Percentiles rank a stretch among this genome's conserved stretches.
Evolutionary conservation across 352 stramenopile genomes (phyloP).

Genomic region (Plasmopara viticola): DNA sequence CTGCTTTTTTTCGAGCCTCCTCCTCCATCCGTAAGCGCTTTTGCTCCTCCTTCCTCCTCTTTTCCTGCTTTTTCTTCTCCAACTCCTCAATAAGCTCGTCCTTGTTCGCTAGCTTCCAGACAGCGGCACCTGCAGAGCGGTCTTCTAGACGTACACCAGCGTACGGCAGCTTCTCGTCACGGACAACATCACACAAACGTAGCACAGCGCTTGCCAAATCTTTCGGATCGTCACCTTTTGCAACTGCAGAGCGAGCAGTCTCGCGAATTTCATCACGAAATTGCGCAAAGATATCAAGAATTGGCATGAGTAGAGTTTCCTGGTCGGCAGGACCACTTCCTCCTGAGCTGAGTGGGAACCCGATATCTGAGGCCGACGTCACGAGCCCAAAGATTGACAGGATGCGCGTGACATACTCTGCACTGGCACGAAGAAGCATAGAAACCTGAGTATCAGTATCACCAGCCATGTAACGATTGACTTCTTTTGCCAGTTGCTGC

Average conservation of each 20-base stretch:
- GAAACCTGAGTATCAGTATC: slow-evolving; percentile 52
- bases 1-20: slow-evolving; percentile 67
- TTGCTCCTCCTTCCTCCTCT: slow-evolving; percentile 72
- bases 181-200: slow-evolving; percentile 79
- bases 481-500: slow-evolving; percentile 78
- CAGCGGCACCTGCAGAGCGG: slow-evolving; percentile 43
- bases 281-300: slow-evolving; percentile 87
- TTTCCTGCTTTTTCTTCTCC: slow-evolving; percentile 70
- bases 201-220: slow-evolving; percentile 66
- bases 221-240: slow-evolving; percentile 36
- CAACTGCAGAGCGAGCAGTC: slow-evolving; percentile 47
- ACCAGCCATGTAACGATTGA: slow-evolving; percentile 75
- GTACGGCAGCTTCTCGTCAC: slow-evolving; percentile 85
- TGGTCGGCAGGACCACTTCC: slow-evolving; percentile 41
- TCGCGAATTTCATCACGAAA: slow-evolving; percentile 85
- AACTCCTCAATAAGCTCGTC: slow-evolving; percentile 78
- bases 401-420: slow-evolving; percentile 88
- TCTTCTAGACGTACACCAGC: slow-evolving; percentile 88
- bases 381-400: slow-evolving; percentile 79
- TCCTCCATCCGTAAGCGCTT: slow-evolving; percentile 68
- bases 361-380: slow-evolving; percentile 65
- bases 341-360: slow-evolving; percentile 56
- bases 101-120: slow-evolving; percentile 91
- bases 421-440: slow-evolving; percentile 74
- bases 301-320: slow-evolving; percentile 74